Evolutionary conservation across 2,329 filamentous ascomycete genomes (phyloP), one percentile per base, ranked within the genome.

Genomic region (Diplodia scrobiculata): DNA sequence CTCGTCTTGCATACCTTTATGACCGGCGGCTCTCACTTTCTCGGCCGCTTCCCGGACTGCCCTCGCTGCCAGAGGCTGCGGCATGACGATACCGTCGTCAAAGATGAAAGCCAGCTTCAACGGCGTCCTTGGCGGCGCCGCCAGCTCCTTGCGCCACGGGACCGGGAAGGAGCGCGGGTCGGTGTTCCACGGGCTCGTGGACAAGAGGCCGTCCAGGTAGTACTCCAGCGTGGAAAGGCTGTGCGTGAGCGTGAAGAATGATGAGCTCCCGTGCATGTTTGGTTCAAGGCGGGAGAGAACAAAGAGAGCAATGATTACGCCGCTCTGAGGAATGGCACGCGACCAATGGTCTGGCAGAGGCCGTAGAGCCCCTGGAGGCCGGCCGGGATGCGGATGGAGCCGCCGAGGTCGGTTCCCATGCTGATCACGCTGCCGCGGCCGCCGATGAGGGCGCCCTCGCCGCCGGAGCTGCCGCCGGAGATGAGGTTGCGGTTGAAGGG

Each of bases 141-240:
- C 72, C 38, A 79, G 74, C 14, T 75, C 71, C 2, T 84, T 79
- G 25, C 82, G 75, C 84, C 88, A 91, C 0, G 88, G 89, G 0
- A 91, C 79, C 17, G 89, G 86, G 52, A 86, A 77, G 0, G 88
- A 86, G 0, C 87, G 77, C 0, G 89, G 88, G 73, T 91, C 89
- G 68, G 85, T 77, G 1, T 86, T 75, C 89, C 89, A 91, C 0
- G 86, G 89, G 89, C 63, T 86, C 71, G 41, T 82, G 82, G 17
- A 78, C 79, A 1, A 91, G 76, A 1, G 90, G 72, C 0, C 83
- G 77, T 70, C 86, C 82, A 1, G 86, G 80, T 2, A 87, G 71
- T 3, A 91, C 75, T 53, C 82, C 82, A 17, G 90, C 71, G 0
- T 84, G 1, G 80, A 79, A 1, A 86, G 73, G 60, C 79, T 82